These are phyloP conservation scores for Triticum turgidum DNA, from an alignment of 176 grass and related monocot genomes.

Conservation along the genomic window DNA sequence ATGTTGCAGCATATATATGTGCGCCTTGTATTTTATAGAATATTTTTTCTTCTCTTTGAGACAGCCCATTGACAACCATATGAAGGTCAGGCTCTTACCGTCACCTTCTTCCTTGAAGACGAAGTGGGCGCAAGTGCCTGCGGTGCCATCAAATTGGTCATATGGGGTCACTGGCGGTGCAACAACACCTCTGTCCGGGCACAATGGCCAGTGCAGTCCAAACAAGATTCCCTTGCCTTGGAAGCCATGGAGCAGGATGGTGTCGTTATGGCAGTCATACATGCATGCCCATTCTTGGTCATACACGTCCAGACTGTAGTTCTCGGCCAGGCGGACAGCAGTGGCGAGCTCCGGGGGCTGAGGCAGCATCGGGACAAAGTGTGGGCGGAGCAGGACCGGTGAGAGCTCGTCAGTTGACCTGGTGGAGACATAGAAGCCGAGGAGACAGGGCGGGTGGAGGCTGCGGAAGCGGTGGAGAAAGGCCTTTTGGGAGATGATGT, in stretches of 20 bases:
- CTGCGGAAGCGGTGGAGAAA: background rate
- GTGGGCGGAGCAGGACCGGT: background rate
- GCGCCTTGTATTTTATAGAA: background rate
- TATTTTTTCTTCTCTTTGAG: background rate
- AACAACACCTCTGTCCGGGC: background rate
- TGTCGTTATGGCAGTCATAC: background rate
- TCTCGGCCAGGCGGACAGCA: background rate
- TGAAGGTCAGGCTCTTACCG: background rate
- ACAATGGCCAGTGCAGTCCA: background rate
- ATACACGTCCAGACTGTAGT: background rate
- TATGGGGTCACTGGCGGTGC: too few species aligned
- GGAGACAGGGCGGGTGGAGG: background rate
- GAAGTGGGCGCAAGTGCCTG: background rate
- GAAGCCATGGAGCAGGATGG: background rate
- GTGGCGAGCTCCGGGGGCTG: background rate
- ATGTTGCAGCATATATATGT: background rate
- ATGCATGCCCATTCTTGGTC: background rate
- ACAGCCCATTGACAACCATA: background rate
- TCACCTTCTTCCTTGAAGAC: background rate
- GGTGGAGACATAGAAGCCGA: slow-evolving; percentile 5
- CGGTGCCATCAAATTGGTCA: background rate
- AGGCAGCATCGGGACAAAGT: background rate
- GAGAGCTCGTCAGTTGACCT: background rate
- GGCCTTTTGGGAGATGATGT: background rate
- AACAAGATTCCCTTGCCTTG: fast-evolving